A percentile compares a stretch with the other conserved stretches of the same genome.
These are phyloP conservation scores for Backusella luteola DNA, from an alignment of 192 early-diverging fungal genomes.

Conservation along the genomic window DNA sequence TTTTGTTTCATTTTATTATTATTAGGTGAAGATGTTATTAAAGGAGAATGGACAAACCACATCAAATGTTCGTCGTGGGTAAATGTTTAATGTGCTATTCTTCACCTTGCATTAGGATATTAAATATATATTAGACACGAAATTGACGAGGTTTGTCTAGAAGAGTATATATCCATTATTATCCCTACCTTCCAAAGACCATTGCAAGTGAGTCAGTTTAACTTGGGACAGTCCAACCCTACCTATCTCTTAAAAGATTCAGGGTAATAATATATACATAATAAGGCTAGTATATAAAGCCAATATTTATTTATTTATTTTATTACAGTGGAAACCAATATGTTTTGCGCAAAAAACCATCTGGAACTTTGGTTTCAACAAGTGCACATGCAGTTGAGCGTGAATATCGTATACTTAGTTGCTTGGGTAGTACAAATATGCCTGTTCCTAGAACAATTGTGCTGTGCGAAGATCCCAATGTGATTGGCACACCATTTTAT, in stretches of 20 bases:
- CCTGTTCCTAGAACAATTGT: constrained; percentile 87
- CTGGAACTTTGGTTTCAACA: constrained; percentile 77
- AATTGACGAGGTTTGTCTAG: constrained; percentile 58
- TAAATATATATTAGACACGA: constrained; percentile 29
- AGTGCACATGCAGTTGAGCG: constrained; percentile 94
- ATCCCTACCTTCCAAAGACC: constrained; percentile 58
- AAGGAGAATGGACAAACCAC: constrained; percentile 20
- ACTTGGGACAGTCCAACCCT: constrained; percentile 90
- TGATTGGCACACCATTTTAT: constrained; percentile 94
- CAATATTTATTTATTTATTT: neutral
- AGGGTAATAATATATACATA: constrained; percentile 43
- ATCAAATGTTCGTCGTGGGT: constrained; percentile 21
- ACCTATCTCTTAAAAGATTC: constrained; percentile 82
- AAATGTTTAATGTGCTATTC: neutral
- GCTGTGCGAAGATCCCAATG: constrained; percentile 77
- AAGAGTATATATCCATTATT: constrained; percentile 53
- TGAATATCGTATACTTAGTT: constrained; percentile 79
- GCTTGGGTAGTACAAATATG: constrained; percentile 60
- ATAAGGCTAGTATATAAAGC: too few relatives aligned
- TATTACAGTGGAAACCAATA: constrained; percentile 54
- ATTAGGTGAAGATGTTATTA: neutral
- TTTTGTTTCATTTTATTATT: neutral
- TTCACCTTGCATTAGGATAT: neutral
- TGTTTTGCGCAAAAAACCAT: constrained; percentile 92
- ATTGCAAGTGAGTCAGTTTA: constrained; percentile 79